Evolutionary conservation across 2,329 filamentous ascomycete genomes (phyloP).

Genomic region (Lachnellula suecica): DNA sequence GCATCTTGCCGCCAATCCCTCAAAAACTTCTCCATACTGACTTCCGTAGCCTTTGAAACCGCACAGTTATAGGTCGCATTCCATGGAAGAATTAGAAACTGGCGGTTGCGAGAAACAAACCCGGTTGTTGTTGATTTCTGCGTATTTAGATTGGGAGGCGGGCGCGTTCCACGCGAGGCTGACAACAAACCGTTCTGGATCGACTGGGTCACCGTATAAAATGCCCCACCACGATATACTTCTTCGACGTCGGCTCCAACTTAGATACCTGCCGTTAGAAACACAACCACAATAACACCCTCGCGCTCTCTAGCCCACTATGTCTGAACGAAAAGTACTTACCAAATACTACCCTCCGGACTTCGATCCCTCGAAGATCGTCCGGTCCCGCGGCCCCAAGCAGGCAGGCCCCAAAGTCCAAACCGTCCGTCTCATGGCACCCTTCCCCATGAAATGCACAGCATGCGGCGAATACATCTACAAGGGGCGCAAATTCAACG

Average conservation of each 20-base stretch:
- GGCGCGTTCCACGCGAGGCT: slow-evolving; percentile 22
- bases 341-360: slow-evolving; percentile 67
- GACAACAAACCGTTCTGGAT: slow-evolving; percentile 1
- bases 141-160: slow-evolving; percentile 5
- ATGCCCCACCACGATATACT: neutral
- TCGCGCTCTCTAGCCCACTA: slow-evolving; percentile 37
- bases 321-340: slow-evolving; percentile 87
- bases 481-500: slow-evolving; percentile 93
- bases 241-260: neutral
- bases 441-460: slow-evolving; percentile 77
- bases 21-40: slow-evolving; percentile 83
- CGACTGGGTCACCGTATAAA: neutral
- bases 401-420: slow-evolving; percentile 76
- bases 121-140: neutral
- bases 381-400: slow-evolving; percentile 67
- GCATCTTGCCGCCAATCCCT: slow-evolving; percentile 95
- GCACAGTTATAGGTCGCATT: slow-evolving; percentile 3
- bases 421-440: slow-evolving; percentile 87
- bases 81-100: neutral
- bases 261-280: too few species aligned
- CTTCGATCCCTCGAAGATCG: slow-evolving; percentile 85
- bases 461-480: slow-evolving; percentile 79
- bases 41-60: slow-evolving; percentile 6
- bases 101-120: slow-evolving; percentile 4
- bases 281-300: neutral